Base-by-base conservation (phyloP, 2,329 filamentous ascomycete species). In the Aspergillus alliaceus region DNA sequence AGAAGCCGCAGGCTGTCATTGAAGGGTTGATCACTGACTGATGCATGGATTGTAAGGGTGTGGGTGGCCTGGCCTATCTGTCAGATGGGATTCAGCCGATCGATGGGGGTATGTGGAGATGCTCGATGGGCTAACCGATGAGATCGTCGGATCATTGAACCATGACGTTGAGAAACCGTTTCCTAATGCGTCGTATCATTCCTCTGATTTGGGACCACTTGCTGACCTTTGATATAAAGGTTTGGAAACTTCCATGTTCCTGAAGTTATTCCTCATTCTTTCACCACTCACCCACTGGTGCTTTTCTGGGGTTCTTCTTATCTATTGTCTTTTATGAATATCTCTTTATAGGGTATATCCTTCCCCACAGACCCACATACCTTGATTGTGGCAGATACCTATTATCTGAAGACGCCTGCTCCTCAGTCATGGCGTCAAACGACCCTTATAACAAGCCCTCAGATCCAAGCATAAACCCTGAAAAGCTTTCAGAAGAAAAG, bases 151-250 rank as follows among this genome's bases (percentile, higher is more conserved):
- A 51, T 20, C 15, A 25, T 18, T 35, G 31, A 32, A 27, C 44
- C 53, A 56, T 56, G 53, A 56, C 53, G 47, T 56, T 34, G 29
- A 44, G 37, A 14, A 56, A 20, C 18, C 31, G 25, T 35, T 51
- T 46, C 47, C 53, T 35, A 51, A 51, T 50, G 35, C 47, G 46
- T 48, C 47, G 11, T 31, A 29, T 32, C 35, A 55, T 50, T 34
- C 34, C 25, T 29, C 44, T 27, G 24, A 31, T 20, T 25, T 12
- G 22, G 14, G n/a, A 39, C 12, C 29, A 31, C 34, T 29, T 25
- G n/a, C 11, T 12, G 11, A 24, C 20, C 14, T 25, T 24, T 24
- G 29, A 31, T 53, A 53, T 53, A 53, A 47, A 47, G 32, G 11
- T 18, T 29, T 25, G 27, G 15, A 20, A 20, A 15, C 37, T 44